Conservation (phyloP, 306 rosid genomes). For the Sicyos baderoa region DNA sequence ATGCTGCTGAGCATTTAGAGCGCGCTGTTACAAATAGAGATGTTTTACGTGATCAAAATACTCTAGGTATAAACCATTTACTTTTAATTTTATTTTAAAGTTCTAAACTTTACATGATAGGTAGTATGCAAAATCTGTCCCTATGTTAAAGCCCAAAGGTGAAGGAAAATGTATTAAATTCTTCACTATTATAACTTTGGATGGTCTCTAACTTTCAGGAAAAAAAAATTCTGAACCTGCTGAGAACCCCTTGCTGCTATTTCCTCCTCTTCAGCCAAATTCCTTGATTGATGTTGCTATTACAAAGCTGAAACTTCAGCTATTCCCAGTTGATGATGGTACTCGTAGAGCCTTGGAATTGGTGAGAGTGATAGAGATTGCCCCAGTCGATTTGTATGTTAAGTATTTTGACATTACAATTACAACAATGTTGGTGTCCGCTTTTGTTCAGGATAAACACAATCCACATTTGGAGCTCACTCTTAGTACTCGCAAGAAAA, state of each 20-base stretch:
- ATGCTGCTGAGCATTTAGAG: constrained; percentile 98
- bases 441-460: constrained; percentile 61
- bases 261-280: constrained; percentile 47
- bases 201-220: constrained; percentile 36
- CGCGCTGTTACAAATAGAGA: constrained; percentile 53
- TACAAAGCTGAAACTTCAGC: constrained; percentile 79
- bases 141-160: background rate
- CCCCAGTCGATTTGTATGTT: background rate
- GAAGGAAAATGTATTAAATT: constrained; percentile 22
- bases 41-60: constrained; percentile 44
- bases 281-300: constrained; percentile 41
- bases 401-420: constrained; percentile 16
- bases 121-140: background rate
- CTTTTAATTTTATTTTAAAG: background rate
- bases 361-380: constrained; percentile 40
- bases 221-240: constrained; percentile 37
- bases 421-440: constrained; percentile 10
- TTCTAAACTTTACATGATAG: background rate
- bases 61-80: constrained; percentile 34
- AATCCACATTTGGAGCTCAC: constrained; percentile 95
- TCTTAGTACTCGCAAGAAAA: constrained; percentile 75
- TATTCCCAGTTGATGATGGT: constrained; percentile 82
- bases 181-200: background rate
- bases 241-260: constrained; percentile 33
- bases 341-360: constrained; percentile 88